Evolutionary conservation across 2,329 filamentous ascomycete species (phyloP), one percentile per base, ranked within the genome.

Genomic region (Claviceps sp.): DNA sequence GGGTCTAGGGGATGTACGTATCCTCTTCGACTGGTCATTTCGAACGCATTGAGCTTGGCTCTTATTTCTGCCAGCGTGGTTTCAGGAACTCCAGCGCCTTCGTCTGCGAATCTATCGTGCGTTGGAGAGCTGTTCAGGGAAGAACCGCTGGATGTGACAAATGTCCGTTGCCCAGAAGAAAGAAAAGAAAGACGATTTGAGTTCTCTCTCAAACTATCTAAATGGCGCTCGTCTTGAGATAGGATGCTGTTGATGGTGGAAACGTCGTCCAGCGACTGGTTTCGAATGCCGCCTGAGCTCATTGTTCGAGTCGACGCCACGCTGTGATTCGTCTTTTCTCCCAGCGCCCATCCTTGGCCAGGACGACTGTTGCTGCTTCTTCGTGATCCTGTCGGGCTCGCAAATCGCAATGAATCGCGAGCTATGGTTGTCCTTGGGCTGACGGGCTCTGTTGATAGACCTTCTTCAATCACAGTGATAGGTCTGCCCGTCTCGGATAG

Each of bases 141-240:
- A 0, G 79, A 81, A 34, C 70, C 73, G 17, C 74, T 72, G 0
- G 80, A 82, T 2, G 80, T 82, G 7, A 81, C 60, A 26, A 79
- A 66, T 3, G 81, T 84, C 53, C 77, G 71, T 60, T 82, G 78
- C 6, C 77, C 76, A 5, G 78, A 81, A 2, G 81, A 84, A 41
- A 81, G 70, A 56, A 73, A 77, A 0, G 81, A 84, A 4, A 80
- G 69, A 5, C 81, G 73, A 55, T 80, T 73, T 1, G 70, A 69
- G 60, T 73, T 78, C 46, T 82, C 76, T 30, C 78, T 70, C 24
- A 83, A 65, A 50, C 63, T 76, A 14, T 84, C 79, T 5, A 83
- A 67, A 50, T 78, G 77, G 34, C 72, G 71, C 16, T 76, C 79
- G 53, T 84, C 80, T 14, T 78, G 74, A 0, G 80, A 83, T 34